Percentiles rank a stretch among this genome's conserved stretches.
These are phyloP conservation scores for Anaeromyces robustus DNA, from an alignment of 192 early-diverging fungal genomes.

Conservation along the genomic window DNA sequence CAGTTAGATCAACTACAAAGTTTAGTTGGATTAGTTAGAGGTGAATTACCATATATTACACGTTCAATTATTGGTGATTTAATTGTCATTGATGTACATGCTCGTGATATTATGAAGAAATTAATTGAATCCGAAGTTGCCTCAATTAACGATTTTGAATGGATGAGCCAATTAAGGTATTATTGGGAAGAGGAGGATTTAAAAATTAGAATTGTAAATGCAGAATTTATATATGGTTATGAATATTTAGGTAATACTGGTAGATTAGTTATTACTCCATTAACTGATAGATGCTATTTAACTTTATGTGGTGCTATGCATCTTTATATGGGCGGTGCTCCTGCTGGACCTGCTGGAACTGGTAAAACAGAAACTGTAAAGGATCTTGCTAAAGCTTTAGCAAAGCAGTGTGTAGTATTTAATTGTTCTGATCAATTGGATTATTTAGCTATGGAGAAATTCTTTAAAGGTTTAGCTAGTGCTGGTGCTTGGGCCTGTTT, in stretches of 20 bases:
- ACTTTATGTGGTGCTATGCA: constrained; percentile 43
- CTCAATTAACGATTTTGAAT: constrained; percentile 44
- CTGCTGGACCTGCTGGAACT: constrained; percentile 40
- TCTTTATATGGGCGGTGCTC: constrained; percentile 44
- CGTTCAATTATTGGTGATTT: constrained; percentile 35
- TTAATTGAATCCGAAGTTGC: constrained; percentile 25
- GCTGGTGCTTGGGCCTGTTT: constrained; percentile 47
- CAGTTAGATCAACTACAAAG: constrained; percentile 33
- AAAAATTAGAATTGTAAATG: constrained; percentile 40
- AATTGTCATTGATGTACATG: constrained; percentile 45
- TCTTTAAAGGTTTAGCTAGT: constrained; percentile 40
- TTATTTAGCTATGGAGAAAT: constrained; percentile 46
- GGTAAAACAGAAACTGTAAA: constrained; percentile 47
- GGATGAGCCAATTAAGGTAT: constrained; percentile 44
- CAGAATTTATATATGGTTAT: constrained; percentile 38
- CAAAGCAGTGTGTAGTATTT: constrained; percentile 49
- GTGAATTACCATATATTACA: constrained; percentile 33
- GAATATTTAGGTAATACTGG: constrained; percentile 48
- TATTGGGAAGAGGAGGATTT: constrained; percentile 48
- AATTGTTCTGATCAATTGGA: constrained; percentile 49
- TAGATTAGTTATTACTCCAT: constrained; percentile 37
- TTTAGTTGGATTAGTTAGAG: constrained; percentile 32
- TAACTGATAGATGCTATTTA: constrained; percentile 42
- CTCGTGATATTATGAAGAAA: constrained; percentile 41
- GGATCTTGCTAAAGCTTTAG: constrained; percentile 40